Conservation (phyloP, 371 early-diverging fungal species). For the Mucor racemosus region DNA sequence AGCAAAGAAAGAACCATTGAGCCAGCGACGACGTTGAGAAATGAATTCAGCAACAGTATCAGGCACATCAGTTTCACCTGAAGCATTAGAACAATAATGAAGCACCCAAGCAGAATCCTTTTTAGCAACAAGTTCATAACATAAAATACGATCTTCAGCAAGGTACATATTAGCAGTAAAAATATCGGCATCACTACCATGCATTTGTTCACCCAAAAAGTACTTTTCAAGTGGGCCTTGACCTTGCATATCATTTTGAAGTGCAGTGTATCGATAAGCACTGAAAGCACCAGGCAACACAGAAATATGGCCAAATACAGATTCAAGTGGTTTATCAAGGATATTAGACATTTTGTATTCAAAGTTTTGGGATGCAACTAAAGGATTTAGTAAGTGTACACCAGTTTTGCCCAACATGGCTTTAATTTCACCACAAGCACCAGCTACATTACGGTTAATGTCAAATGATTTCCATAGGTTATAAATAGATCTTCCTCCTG, state of each 20-base stretch:
- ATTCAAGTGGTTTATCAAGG: constrained; percentile 96
- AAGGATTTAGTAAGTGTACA: constrained; percentile 74
- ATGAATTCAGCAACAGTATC: constrained; percentile 76
- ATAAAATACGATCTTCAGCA: constrained; percentile 89
- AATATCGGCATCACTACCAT: constrained; percentile 72
- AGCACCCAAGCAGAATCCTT: constrained; percentile 69
- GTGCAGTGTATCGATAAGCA: constrained; percentile 90
- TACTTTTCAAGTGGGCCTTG: constrained; percentile 86
- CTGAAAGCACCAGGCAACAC: constrained; percentile 98
- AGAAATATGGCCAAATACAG: constrained; percentile 96
- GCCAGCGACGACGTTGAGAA: constrained; percentile 89
- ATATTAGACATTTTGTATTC: constrained; percentile 97
- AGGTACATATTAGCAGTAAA: constrained; percentile 79
- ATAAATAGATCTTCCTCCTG: constrained; percentile 86
- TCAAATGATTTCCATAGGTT: constrained; percentile 96
- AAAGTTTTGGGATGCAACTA: constrained; percentile 94
- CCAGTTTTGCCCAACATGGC: constrained; percentile 80
- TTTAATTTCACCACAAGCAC: constrained; percentile 96
- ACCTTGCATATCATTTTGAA: constrained; percentile 71
- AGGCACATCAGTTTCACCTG: constrained; percentile 90
- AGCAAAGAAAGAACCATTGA: constrained; percentile 79
- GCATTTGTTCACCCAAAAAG: constrained; percentile 93
- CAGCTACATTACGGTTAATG: constrained; percentile 82
- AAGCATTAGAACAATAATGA: constrained; percentile 68
- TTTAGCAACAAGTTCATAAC: constrained; percentile 87